Evolutionary conservation across 306 rosid genomes (phyloP), one percentile per base, ranked within the genome.

Genomic region (Cicer judaicum): DNA sequence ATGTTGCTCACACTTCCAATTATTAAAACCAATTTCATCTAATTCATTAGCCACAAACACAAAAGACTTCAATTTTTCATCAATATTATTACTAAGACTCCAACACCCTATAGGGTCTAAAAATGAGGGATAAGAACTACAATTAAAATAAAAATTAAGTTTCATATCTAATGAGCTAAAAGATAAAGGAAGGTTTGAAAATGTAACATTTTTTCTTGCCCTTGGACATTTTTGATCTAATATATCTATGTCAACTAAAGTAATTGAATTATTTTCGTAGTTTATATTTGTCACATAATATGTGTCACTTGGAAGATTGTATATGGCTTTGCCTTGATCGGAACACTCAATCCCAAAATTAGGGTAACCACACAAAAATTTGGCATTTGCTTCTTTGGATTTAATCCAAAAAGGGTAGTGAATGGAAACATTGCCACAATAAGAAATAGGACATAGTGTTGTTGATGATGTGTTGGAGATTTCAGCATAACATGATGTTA

Each of bases 101-200:
- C 72, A 21, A 46, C 88, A 85, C 66, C 24, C n/a, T 41, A 85
- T 79, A 0, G 43, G 43, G 4, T 57, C 11, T n/a, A 14, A 29
- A 39, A 0, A 1, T 50, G 39, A 1, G 74, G 44, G 36, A 6
- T 7, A 10, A 39, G 36, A 47, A 24, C 72, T 85, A 65, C 88
- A 82, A 9, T 85, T 85, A 74, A 85, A 85, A 65, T 66, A 82
- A 77, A 85, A 85, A 82, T 21, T 82, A 8, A 85, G 79, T 41
- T 82, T 79, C 71, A 71, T 0, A 78, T 82, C 79, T 36, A 60
- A 7, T 6, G 36, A 0, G 36, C 10, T 66, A 13, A 59, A 72
- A 34, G 64, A 41, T 50, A 85, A 50, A 13, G 88, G 82, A 0
- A 71, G 15, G 29, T 14, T 53, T 13, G 43, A 57, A 44, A 81